A percentile compares a stretch with the other conserved stretches of the same genome.
These are phyloP conservation scores for Rehmannia glutinosa DNA, from an alignment of 257 asterid genomes.

Conservation along the genomic window DNA sequence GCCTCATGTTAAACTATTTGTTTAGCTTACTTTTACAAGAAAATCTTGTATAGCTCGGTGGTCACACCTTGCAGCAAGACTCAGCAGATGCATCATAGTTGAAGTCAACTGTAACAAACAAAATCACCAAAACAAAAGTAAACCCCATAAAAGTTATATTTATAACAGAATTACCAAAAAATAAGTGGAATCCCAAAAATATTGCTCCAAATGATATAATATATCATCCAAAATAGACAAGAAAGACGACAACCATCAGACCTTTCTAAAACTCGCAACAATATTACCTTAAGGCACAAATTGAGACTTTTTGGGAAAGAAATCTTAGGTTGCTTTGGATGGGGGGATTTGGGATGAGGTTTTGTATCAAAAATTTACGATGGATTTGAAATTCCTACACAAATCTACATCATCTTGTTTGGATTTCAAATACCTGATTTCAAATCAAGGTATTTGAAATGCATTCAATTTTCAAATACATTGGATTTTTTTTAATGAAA, in stretches of 20 bases:
- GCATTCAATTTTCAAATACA: too few species aligned
- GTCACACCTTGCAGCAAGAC: constrained; percentile 68
- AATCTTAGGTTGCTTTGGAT: too few species aligned
- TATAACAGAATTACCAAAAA: not conserved
- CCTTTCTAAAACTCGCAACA: not conserved
- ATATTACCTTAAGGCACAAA: not conserved
- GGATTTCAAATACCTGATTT: too few species aligned
- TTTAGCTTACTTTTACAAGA: constrained; percentile 61
- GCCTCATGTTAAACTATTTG: not conserved
- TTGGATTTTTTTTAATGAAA: too few species aligned
- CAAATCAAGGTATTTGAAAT: too few species aligned
- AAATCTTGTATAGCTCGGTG: constrained; percentile 52
- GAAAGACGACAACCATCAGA: not conserved
- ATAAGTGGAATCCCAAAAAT: not conserved
- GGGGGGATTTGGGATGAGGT: too few species aligned
- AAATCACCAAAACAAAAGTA: not conserved
- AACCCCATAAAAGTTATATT: not conserved
- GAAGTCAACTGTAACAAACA: constrained; percentile 70
- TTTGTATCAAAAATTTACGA: too few species aligned
- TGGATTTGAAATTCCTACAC: too few species aligned
- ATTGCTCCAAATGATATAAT: not conserved
- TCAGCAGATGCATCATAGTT: constrained; percentile 82
- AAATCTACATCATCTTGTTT: too few species aligned
- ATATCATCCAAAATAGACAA: not conserved
- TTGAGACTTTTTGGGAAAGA: not conserved